Base-by-base conservation (phyloP, 331 rosid genomes). In the Ulmus americana region DNA sequence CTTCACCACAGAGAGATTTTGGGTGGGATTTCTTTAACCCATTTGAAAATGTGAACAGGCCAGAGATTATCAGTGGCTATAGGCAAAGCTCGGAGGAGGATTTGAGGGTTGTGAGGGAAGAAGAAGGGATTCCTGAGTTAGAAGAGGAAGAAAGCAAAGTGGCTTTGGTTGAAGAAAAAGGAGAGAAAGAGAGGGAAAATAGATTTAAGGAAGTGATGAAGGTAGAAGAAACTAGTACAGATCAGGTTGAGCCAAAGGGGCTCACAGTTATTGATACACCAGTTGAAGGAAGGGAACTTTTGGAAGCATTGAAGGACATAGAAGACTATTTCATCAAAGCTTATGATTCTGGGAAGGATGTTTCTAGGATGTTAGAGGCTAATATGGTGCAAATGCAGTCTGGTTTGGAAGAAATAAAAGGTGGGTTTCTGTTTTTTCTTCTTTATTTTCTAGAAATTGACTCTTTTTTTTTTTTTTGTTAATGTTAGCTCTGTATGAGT, bases 11-110 rank as follows among this genome's bases (percentile, higher is more conserved):
- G 59, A 79, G 82, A 57, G 95, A 90, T 69, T 94, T 90, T 65
- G 95, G 84, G 60, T 94, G 99, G 97, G 99, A 94, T 60, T 90
- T 87, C 75, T 94, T 94, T 70, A 83, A 94, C 80, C 97, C 97
- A 16, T 90, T 94, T 50, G 95, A 85, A 5, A 70, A 70, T 43
- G 52, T 87, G 78, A 46, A 28, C 68, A 85, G 97, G 65, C 70
- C 85, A 4, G 97, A 90, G 63, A 80, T 83, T 58, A 72, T 87
- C 5, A 74, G 74, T 45, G 82, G 86, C 7, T 94, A 82, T 59
- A 72, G 75, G 35, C 67, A 81, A 67, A 79, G 78, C 83, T 82
- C 75, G 1, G 95, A 94, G 4, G 97, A 94, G 14, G 87, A 90
- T 76, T 47, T 94, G 73, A 82, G 90, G 77, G 87, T 73, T 28